Evolutionary conservation across 352 stramenopile genomes (phyloP).

Genomic region (Phytophthora cajani): DNA sequence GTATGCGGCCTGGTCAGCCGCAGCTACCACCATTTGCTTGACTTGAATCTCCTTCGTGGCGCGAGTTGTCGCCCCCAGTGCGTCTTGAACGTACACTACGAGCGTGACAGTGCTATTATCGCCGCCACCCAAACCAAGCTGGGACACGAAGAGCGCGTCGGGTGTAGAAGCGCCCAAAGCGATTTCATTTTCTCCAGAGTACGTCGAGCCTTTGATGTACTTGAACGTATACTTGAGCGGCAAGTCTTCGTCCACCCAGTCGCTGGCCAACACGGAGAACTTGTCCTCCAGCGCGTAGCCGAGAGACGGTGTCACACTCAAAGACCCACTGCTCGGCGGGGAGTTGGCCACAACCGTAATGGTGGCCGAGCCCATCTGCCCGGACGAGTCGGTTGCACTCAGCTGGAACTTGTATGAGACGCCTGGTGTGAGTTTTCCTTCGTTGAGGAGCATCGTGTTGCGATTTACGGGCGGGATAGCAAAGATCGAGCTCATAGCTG

Average conservation of each 20-base stretch:
- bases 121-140: slow-evolving; percentile 60
- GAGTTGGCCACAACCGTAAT: slow-evolving; percentile 61
- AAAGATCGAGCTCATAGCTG: slow-evolving; percentile 47
- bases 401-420: slow-evolving; percentile 62
- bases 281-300: slow-evolving; percentile 63
- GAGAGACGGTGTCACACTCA: slow-evolving; percentile 47
- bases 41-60: slow-evolving; percentile 63
- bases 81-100: slow-evolving; percentile 67
- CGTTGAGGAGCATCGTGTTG: slow-evolving; percentile 57
- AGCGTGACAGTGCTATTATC: slow-evolving; percentile 71
- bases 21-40: slow-evolving; percentile 45
- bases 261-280: slow-evolving; percentile 52
- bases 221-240: slow-evolving; percentile 77
- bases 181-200: slow-evolving; percentile 53
- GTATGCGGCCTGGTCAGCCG: slow-evolving; percentile 57
- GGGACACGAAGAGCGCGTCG: slow-evolving; percentile 57
- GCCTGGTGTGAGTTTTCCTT: slow-evolving; percentile 51
- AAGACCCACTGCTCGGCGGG: slow-evolving; percentile 53
- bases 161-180: slow-evolving; percentile 61
- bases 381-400: slow-evolving; percentile 48
- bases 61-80: slow-evolving; percentile 54
- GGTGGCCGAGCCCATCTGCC: slow-evolving; percentile 45
- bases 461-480: slow-evolving; percentile 41
- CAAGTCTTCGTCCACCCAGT: slow-evolving; percentile 76
- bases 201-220: slow-evolving; percentile 69